Conservation (phyloP, 257 asterid genomes). For the Henckelia pumila region DNA sequence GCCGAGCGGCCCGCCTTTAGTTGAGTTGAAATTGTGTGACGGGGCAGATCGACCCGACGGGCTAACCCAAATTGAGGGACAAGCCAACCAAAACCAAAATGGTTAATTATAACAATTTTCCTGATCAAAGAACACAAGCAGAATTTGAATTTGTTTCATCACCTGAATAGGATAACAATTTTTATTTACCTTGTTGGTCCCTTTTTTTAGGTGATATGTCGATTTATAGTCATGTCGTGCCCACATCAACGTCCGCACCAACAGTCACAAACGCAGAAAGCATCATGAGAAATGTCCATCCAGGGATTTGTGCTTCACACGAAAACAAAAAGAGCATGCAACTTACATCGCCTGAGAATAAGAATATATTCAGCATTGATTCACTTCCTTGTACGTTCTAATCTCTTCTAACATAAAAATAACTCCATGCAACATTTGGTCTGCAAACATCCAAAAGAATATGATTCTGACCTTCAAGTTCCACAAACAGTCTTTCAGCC, state of each 20-base stretch:
- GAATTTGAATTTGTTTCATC: not conserved
- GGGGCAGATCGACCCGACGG: too few species aligned
- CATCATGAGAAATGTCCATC: not conserved
- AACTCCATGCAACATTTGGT: not conserved
- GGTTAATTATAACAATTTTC: too few species aligned
- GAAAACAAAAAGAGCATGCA: conserved; percentile 9
- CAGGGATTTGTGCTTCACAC: not conserved
- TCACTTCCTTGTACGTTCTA: not conserved
- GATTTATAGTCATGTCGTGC: not conserved
- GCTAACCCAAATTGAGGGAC: too few species aligned
- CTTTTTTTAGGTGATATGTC: not conserved
- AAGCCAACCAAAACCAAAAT: too few species aligned
- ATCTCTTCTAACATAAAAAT: not conserved
- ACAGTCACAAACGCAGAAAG: not conserved
- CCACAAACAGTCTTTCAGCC: not conserved
- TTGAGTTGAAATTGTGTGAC: too few species aligned
- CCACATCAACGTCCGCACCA: not conserved
- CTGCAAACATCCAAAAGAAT: not conserved
- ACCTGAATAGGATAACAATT: not conserved
- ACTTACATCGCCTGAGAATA: conserved; percentile 25
- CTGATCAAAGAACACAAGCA: not conserved
- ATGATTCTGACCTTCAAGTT: too few species aligned
- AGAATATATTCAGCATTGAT: conserved; percentile 24
- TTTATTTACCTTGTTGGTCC: not conserved
- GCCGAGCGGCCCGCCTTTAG: too few species aligned